phyloP scores from a whole-genome alignment of 164 flowering plant genomes.

The Nelumbo lutea region DNA sequence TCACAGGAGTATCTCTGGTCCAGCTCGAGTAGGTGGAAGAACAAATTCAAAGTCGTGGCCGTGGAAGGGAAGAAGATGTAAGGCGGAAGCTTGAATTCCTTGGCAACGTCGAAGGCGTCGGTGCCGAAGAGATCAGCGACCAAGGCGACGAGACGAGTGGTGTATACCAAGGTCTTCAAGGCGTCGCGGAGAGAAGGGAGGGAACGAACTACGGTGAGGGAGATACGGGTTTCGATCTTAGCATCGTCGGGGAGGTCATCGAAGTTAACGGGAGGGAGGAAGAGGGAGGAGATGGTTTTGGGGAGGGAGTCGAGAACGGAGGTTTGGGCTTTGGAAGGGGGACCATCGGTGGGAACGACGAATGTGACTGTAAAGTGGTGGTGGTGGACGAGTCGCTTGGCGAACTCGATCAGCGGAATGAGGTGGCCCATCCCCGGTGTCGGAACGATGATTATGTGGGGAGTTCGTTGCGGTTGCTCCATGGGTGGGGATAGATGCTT shows the following conservation, averaged over 20 bases:
- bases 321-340: conserved; percentile 18
- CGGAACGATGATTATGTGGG: conserved; percentile 28
- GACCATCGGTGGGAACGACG: conserved; percentile 23
- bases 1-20: conserved; percentile 21
- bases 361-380: conserved; percentile 27
- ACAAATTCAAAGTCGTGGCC: conserved; percentile 25
- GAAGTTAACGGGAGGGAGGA: conserved; percentile 29
- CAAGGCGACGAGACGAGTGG: conserved; percentile 16
- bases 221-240: conserved; percentile 26
- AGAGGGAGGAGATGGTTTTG: conserved; percentile 8
- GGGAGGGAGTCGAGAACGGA: conserved; percentile 26
- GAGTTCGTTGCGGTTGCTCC: conserved; percentile 13
- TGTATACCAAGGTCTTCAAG: conserved; percentile 3
- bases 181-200: conserved; percentile 28
- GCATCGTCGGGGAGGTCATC: conserved; percentile 20
- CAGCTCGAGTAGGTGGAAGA: conserved; percentile 27
- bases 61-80: conserved; percentile 38
- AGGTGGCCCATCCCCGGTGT: conserved; percentile 49
- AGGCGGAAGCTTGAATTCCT: conserved; percentile 24
- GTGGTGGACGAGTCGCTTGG: conserved; percentile 24
- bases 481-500: background rate
- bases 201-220: conserved; percentile 26
- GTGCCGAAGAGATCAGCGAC: conserved; percentile 39
- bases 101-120: conserved; percentile 32
- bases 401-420: conserved; percentile 39